These are phyloP conservation scores for Epithele typhae DNA, from an alignment of 768 basidiomycete genomes.

Conservation along the genomic window DNA sequence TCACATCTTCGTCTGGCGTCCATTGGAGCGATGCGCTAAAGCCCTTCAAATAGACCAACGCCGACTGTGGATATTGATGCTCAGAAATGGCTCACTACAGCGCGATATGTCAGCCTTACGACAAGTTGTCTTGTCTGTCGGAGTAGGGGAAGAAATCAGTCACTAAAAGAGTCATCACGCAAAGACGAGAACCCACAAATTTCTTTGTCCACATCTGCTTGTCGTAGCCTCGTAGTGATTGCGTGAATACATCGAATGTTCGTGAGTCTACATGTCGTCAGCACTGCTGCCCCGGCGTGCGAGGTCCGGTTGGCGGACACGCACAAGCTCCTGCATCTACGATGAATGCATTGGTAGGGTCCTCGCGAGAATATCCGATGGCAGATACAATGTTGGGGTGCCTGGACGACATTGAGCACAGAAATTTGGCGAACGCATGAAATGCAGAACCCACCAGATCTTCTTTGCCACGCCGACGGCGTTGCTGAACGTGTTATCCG, in stretches of 20 bases:
- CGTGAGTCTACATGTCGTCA: not conserved
- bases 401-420: not conserved
- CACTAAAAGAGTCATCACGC: too few species aligned
- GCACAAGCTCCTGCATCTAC: not conserved
- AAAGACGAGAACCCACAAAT: not conserved
- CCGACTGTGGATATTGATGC: too few species aligned
- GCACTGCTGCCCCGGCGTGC: too few species aligned
- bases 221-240: not conserved
- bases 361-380: not conserved
- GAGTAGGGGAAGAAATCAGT: too few species aligned
- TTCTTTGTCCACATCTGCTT: not conserved
- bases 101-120: too few species aligned
- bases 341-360: not conserved
- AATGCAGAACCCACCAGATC: not conserved
- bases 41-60: too few species aligned
- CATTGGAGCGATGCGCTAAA: too few species aligned
- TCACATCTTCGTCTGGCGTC: too few species aligned
- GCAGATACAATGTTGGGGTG: not conserved
- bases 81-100: too few species aligned
- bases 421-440: not conserved
- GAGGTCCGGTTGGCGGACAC: not conserved
- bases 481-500: not conserved
- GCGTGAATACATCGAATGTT: not conserved
- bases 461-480: not conserved
- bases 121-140: too few species aligned